These are phyloP conservation scores for Verticillium albo-atrum DNA, from an alignment of 2,329 filamentous ascomycete genomes.

Conservation along the genomic window DNA sequence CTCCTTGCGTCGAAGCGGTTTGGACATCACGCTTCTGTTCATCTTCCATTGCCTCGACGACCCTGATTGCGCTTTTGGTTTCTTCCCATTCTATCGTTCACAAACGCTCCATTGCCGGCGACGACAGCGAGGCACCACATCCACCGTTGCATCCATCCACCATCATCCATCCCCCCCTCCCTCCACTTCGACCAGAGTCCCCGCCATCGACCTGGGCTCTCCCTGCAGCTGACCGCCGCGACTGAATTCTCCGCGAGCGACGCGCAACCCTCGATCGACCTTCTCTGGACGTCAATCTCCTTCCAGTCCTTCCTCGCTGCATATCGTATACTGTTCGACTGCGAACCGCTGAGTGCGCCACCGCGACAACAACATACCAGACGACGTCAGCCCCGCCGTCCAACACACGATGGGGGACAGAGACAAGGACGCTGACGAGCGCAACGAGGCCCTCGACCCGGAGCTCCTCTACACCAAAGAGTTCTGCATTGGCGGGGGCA, in stretches of 20 bases:
- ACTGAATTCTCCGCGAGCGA: neutral
- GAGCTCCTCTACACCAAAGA: conserved; percentile 92
- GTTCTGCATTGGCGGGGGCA: conserved; percentile 88
- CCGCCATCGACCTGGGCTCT: neutral
- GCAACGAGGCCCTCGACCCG: conserved; percentile 66
- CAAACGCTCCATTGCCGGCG: neutral
- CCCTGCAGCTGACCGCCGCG: neutral
- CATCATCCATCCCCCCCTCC: neutral
- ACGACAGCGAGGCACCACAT: neutral
- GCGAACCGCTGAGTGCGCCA: no score
- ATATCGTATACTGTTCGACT: no score
- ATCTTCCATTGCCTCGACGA: neutral
- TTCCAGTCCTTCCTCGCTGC: neutral
- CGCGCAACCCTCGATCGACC: neutral
- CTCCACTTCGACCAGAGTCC: no score
- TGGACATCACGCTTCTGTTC: neutral
- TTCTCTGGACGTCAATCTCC: neutral
- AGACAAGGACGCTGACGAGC: conserved; percentile 39
- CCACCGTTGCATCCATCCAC: neutral
- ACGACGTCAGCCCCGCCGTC: neutral
- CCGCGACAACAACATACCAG: neutral
- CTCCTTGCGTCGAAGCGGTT: neutral
- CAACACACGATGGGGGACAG: conserved; percentile 41
- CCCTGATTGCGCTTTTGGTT: neutral
- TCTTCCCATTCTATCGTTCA: neutral